Percentiles rank a stretch among this genome's conserved stretches.
These are phyloP conservation scores for Grigorovia transvaalensis DNA, from an alignment of 805 yeast genomes.

Conservation along the genomic window DNA sequence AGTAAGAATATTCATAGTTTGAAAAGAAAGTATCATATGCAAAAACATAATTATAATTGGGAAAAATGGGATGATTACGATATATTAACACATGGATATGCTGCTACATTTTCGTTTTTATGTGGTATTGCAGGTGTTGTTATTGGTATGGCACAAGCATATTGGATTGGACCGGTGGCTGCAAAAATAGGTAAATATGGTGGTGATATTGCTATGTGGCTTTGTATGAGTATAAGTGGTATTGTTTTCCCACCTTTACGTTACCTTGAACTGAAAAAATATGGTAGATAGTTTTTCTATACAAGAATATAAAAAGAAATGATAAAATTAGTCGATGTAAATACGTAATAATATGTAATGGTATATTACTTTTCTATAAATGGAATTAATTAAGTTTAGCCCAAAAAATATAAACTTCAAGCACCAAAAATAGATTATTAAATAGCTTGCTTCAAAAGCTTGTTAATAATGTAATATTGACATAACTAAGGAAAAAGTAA, in stretches of 20 bases:
- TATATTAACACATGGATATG: constrained; percentile 57
- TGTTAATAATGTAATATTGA: too few species aligned
- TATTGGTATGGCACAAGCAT: constrained; percentile 80
- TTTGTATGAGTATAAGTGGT: constrained; percentile 62
- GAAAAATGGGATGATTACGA: constrained; percentile 56
- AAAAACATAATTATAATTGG: constrained; percentile 53
- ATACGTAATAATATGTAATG: too few species aligned
- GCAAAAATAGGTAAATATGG: constrained; percentile 50
- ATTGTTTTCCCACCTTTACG: constrained; percentile 55
- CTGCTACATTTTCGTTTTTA: constrained; percentile 55
- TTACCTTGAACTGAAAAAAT: constrained; percentile 50
- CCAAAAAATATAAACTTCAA: too few species aligned
- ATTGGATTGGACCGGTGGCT: constrained; percentile 73
- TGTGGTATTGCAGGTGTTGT: constrained; percentile 71
- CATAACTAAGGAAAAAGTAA: too few species aligned
- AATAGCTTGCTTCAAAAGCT: too few species aligned
- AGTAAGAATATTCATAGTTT: constrained; percentile 9
- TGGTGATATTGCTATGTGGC: constrained; percentile 78
- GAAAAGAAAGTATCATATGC: constrained; percentile 11
- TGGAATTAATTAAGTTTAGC: too few species aligned
- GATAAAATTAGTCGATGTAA: background rate
- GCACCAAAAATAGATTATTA: too few species aligned
- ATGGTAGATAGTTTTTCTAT: constrained; percentile 31
- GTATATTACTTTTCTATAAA: too few species aligned
- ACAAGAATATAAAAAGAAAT: background rate